These are phyloP conservation scores for Geranium incanum DNA, from an alignment of 441 rosid genomes.

Conservation along the genomic window DNA sequence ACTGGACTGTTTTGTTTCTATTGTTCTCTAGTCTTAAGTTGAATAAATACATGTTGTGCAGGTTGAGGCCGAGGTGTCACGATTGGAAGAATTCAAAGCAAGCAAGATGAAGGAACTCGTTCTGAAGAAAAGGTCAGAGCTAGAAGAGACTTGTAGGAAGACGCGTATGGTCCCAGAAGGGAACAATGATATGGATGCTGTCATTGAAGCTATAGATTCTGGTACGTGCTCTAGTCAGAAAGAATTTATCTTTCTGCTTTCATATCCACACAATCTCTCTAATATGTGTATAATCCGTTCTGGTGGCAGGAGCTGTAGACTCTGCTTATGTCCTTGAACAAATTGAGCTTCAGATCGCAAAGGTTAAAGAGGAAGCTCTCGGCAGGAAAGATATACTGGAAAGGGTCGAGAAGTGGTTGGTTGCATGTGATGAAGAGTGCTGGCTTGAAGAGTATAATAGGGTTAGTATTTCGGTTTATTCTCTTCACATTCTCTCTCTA, in stretches of 20 bases:
- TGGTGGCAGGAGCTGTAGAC: conserved; percentile 47
- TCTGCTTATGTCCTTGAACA: conserved; percentile 58
- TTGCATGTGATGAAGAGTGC: conserved; percentile 85
- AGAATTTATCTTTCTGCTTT: too few species aligned
- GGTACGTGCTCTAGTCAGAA: conserved; percentile 33
- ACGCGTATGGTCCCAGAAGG: conserved; percentile 72
- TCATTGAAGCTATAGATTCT: conserved; percentile 66
- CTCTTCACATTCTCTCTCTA: not conserved
- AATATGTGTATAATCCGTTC: not conserved
- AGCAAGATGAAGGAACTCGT: conserved; percentile 99
- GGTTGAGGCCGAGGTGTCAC: conserved; percentile 83
- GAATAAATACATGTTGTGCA: conserved; percentile 25
- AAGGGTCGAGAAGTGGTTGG: conserved; percentile 86
- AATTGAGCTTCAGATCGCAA: conserved; percentile 72
- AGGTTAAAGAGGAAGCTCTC: conserved; percentile 82
- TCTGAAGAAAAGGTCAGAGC: conserved; percentile 74
- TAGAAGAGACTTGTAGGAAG: conserved; percentile 84
- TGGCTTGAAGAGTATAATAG: conserved; percentile 98
- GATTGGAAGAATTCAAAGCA: conserved; percentile 75
- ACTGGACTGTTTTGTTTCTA: conserved; percentile 5
- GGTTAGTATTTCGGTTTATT: conserved; percentile 33
- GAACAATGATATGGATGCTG: conserved; percentile 50
- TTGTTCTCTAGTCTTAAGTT: conserved; percentile 13
- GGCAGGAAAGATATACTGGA: conserved; percentile 86
- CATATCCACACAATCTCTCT: not conserved